Conservation (phyloP, 352 stramenopile genomes). For the Phytophthora tentaculata region DNA sequence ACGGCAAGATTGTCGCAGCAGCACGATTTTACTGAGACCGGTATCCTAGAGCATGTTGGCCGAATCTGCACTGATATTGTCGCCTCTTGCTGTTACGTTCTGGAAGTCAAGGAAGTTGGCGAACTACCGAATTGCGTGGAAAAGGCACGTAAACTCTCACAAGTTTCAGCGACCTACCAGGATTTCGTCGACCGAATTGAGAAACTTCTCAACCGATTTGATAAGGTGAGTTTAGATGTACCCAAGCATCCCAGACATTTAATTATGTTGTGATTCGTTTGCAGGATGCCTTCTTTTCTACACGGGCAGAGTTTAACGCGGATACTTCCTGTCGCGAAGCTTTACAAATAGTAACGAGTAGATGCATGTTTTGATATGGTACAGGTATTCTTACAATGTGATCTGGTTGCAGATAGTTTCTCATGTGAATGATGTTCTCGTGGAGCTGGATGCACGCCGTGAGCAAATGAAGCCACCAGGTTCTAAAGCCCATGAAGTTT, state of each 20-base stretch:
- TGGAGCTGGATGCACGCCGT: slow-evolving; percentile 51
- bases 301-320: slow-evolving; percentile 13
- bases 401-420: slow-evolving; percentile 36
- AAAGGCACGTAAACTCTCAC: slow-evolving; percentile 32
- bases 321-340: slow-evolving; percentile 25
- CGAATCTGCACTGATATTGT: slow-evolving; percentile 43
- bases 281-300: slow-evolving; percentile 27
- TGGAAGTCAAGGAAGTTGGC: slow-evolving; percentile 33
- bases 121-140: slow-evolving; percentile 36
- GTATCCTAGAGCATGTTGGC: slow-evolving; percentile 29
- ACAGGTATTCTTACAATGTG: background rate
- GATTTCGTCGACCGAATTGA: slow-evolving; percentile 43
- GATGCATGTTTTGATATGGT: background rate
- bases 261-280: no score
- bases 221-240: slow-evolving; percentile 8
- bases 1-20: slow-evolving; percentile 7
- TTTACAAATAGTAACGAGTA: slow-evolving; percentile 30
- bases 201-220: slow-evolving; percentile 33
- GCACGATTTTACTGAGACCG: slow-evolving; percentile 1
- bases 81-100: slow-evolving; percentile 36
- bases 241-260: background rate
- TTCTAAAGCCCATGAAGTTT: slow-evolving; percentile 43
- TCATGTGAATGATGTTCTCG: slow-evolving; percentile 43
- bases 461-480: slow-evolving; percentile 59
- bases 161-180: slow-evolving; percentile 43